Conservation (phyloP, 2,329 filamentous ascomycete species). For the Penicillium vulpinum region DNA sequence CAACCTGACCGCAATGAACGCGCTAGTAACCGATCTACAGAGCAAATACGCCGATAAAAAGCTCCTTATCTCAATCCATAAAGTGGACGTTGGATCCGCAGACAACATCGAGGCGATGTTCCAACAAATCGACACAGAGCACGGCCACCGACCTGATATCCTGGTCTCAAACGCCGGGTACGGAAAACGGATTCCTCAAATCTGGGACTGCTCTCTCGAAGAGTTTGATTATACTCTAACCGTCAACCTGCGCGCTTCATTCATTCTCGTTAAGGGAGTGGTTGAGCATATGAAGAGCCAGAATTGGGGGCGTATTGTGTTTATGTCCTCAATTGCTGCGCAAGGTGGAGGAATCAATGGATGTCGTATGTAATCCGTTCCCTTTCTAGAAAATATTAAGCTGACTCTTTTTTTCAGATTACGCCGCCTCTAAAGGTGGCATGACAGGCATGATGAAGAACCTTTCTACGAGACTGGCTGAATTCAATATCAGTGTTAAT, state of each 20-base stretch:
- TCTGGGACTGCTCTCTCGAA: slow-evolving; percentile 61
- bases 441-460: slow-evolving; percentile 67
- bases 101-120: slow-evolving; percentile 58
- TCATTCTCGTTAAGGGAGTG: slow-evolving; percentile 61
- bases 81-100: slow-evolving; percentile 58
- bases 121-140: slow-evolving; percentile 53
- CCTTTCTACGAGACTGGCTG: slow-evolving; percentile 59
- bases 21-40: slow-evolving; percentile 47
- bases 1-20: slow-evolving; percentile 50
- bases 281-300: slow-evolving; percentile 62
- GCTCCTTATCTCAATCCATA: slow-evolving; percentile 54
- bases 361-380: slow-evolving; percentile 44
- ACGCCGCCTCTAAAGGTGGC: slow-evolving; percentile 63
- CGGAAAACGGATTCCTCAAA: slow-evolving; percentile 59
- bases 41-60: slow-evolving; percentile 28
- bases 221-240: slow-evolving; percentile 65
- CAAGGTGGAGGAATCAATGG: slow-evolving; percentile 66
- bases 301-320: slow-evolving; percentile 64
- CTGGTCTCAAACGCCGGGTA: slow-evolving; percentile 67
- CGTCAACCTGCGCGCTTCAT: slow-evolving; percentile 63
- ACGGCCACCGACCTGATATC: slow-evolving; percentile 61
- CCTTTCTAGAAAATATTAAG: not conserved
- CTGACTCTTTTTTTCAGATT: slow-evolving; percentile 29
- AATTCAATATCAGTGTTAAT: slow-evolving; percentile 64
- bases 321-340: slow-evolving; percentile 64